Conservation (phyloP, 2,329 filamentous ascomycete genomes). For the Trichoderma simmonsii region DNA sequence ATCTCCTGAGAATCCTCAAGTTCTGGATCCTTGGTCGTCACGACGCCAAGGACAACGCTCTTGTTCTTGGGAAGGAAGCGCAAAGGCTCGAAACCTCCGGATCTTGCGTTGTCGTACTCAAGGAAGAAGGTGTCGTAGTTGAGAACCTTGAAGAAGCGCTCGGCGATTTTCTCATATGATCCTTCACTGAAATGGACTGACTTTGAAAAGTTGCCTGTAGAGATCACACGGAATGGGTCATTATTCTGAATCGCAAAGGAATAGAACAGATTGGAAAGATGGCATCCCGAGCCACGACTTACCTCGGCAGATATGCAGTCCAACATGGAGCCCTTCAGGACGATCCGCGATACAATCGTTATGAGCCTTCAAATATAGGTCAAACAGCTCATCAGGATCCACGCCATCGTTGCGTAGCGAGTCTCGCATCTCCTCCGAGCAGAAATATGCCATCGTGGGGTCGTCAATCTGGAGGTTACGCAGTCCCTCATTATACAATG, state of each 20-base stretch:
- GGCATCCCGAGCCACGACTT: constrained; percentile 19
- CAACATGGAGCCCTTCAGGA: constrained; percentile 65
- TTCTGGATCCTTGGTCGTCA: constrained; percentile 58
- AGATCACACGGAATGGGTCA: constrained; percentile 27
- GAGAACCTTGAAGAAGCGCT: constrained; percentile 57
- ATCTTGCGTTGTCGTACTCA: constrained; percentile 56
- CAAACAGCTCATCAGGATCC: constrained; percentile 62
- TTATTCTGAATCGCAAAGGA: too few relatives aligned
- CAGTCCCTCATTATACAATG: constrained; percentile 53
- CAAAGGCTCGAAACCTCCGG: constrained; percentile 61
- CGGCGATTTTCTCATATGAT: constrained; percentile 60
- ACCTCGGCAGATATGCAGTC: constrained; percentile 59
- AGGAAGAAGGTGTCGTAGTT: constrained; percentile 62
- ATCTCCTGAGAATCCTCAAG: constrained; percentile 55
- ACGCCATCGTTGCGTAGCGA: constrained; percentile 56
- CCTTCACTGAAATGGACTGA: constrained; percentile 63
- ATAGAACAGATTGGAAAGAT: too few relatives aligned
- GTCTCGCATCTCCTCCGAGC: constrained; percentile 63
- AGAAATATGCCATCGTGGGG: constrained; percentile 64
- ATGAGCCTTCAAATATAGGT: constrained; percentile 69
- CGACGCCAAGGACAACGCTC: constrained; percentile 59
- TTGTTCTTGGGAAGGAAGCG: constrained; percentile 57
- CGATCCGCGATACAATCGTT: constrained; percentile 64
- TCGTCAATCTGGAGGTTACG: constrained; percentile 60
- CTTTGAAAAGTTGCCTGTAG: constrained; percentile 59